Percentiles rank a stretch among this genome's conserved stretches.
Conservation (phyloP, 2,329 filamentous ascomycete species). For the Colletotrichum cordylinicola region DNA sequence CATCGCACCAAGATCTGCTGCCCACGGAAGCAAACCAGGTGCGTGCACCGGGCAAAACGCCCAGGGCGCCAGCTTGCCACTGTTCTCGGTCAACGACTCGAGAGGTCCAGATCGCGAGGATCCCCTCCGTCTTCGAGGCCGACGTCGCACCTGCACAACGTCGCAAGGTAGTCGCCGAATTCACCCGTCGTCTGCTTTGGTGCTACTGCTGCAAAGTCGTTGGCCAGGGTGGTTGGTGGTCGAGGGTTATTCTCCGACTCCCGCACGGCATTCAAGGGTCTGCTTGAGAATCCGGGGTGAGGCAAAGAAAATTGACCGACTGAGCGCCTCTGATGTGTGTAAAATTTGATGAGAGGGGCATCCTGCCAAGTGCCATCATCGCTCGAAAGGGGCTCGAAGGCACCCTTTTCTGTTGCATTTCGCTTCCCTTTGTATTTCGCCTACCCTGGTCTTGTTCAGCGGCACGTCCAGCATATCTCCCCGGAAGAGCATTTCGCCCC, state of each 20-base stretch:
- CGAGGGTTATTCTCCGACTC: constrained; percentile 6
- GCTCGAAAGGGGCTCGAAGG: constrained; percentile 3
- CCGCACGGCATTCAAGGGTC: neutral
- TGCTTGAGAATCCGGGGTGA: neutral
- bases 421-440: constrained; percentile 10
- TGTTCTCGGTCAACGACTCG: neutral
- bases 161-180: neutral
- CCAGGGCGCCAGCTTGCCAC: neutral
- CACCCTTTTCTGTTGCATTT: constrained; percentile 7
- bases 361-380: neutral
- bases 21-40: neutral
- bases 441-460: constrained; percentile 5
- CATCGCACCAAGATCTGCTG: neutral
- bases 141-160: neutral
- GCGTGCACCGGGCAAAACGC: neutral
- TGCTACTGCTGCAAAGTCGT: neutral
- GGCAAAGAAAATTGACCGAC: neutral
- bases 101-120: neutral
- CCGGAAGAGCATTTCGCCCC: neutral
- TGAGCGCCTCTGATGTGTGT: neutral
- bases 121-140: neutral
- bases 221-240: neutral
- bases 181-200: neutral
- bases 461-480: neutral
- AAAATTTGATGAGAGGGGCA: constrained; percentile 1